Conservation (phyloP, 768 basidiomycete genomes). For the Pulveroboletus sp. region DNA sequence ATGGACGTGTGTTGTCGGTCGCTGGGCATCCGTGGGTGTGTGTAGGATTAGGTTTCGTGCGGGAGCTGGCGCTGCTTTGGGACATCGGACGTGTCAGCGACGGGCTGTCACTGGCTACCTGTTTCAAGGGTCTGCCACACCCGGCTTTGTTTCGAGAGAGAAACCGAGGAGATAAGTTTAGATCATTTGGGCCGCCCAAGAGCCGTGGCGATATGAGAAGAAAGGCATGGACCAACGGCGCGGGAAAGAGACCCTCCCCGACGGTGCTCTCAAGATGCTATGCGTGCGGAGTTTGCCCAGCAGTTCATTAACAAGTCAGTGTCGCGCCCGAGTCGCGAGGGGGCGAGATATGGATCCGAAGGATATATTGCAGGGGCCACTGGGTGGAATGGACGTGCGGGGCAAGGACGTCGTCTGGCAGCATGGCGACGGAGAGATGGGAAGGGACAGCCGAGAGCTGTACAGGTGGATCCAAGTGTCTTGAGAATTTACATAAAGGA, state of each 20-base stretch:
- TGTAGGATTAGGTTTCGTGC: not conserved
- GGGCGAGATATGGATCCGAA: conserved; percentile 3
- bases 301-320: no score
- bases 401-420: no score
- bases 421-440: no score
- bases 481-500: conserved; percentile 32
- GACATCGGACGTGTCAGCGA: conserved; percentile 13
- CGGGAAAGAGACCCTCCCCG: no score
- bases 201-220: not conserved
- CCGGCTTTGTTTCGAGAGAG: conserved; percentile 8
- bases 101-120: conserved; percentile 1
- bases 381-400: no score
- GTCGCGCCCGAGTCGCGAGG: not conserved
- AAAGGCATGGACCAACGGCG: no score
- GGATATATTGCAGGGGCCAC: no score
- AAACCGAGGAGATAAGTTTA: conserved; percentile 16
- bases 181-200: not conserved
- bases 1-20: no score
- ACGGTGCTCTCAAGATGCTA: no score
- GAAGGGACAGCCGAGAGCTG: conserved; percentile 3
- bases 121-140: no score
- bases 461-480: conserved; percentile 2
- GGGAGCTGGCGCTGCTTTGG: not conserved
- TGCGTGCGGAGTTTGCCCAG: no score
- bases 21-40: not conserved